Percentiles rank a stretch among this genome's conserved stretches.
Conservation (phyloP, 2,329 filamentous ascomycete species). For the Ophiosphaerella narmari region DNA sequence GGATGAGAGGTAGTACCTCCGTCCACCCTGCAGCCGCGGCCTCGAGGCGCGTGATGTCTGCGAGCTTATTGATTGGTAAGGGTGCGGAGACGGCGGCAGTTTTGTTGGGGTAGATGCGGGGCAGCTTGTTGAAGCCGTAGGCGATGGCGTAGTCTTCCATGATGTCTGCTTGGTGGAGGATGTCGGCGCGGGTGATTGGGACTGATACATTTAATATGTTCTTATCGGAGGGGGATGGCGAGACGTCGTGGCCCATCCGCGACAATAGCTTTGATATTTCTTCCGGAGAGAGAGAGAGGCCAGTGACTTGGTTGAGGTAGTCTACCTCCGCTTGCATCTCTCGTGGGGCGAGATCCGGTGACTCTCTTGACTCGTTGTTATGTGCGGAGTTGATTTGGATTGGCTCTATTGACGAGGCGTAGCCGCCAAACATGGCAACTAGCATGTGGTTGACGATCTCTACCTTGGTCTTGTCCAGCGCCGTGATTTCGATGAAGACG, state of each 20-base stretch:
- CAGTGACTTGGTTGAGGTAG: constrained; percentile 93
- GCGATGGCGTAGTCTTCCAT: constrained; percentile 98
- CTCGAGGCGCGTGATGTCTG: constrained; percentile 87
- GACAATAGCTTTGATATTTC: constrained; percentile 78
- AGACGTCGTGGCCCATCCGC: constrained; percentile 87
- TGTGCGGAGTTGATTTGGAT: constrained; percentile 91
- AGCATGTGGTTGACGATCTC: constrained; percentile 96
- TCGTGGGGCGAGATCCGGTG: constrained; percentile 79
- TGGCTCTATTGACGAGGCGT: constrained; percentile 92
- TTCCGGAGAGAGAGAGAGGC: constrained; percentile 73
- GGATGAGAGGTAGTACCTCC: constrained; percentile 92
- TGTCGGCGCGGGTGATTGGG: constrained; percentile 88
- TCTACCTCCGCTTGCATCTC: constrained; percentile 81
- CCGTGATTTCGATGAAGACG: constrained; percentile 96
- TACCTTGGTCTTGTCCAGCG: constrained; percentile 92
- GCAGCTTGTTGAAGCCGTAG: constrained; percentile 96
- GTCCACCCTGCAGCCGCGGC: constrained; percentile 94
- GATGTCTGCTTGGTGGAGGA: constrained; percentile 94
- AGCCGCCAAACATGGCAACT: constrained; percentile 94
- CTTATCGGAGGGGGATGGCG: constrained; percentile 71
- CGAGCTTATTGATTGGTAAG: constrained; percentile 89
- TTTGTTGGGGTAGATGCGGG: constrained; percentile 82
- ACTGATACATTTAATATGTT: constrained; percentile 77
- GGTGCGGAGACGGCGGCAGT: constrained; percentile 85
- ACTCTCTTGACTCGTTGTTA: constrained; percentile 80